phyloP scores from a whole-genome alignment of 441 rosid species.

The Croton laevigatus region DNA sequence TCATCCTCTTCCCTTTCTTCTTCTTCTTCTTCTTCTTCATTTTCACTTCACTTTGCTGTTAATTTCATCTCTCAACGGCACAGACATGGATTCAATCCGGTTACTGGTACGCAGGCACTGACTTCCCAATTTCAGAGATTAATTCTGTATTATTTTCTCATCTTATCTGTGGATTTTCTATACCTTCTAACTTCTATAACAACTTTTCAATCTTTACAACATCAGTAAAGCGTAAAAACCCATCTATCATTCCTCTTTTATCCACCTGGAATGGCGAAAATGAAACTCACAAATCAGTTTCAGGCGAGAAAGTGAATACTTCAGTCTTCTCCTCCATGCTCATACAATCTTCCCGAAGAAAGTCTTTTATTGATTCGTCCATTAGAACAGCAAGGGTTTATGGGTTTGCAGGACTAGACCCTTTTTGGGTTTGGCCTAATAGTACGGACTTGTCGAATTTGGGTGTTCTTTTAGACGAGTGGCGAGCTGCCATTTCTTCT shows the following conservation, averaged over 20 bases:
- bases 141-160: slow-evolving; percentile 33
- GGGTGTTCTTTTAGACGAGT: slow-evolving; percentile 36
- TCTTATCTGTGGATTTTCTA: slow-evolving; percentile 28
- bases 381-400: slow-evolving; percentile 32
- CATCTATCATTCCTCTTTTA: slow-evolving; percentile 31
- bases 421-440: slow-evolving; percentile 32
- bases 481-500: slow-evolving; percentile 35
- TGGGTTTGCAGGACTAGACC: slow-evolving; percentile 43
- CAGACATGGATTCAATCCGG: slow-evolving; percentile 29
- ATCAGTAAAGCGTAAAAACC: slow-evolving; percentile 31
- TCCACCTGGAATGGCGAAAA: slow-evolving; percentile 21
- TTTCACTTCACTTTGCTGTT: neutral
- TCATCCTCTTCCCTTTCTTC: neutral
- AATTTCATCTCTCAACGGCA: slow-evolving; percentile 3
- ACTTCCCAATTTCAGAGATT: slow-evolving; percentile 19
- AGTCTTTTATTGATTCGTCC: slow-evolving; percentile 37
- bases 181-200: neutral
- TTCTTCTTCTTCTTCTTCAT: neutral
- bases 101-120: slow-evolving; percentile 19
- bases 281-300: slow-evolving; percentile 16
- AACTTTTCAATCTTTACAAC: slow-evolving; percentile 20
- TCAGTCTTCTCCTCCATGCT: slow-evolving; percentile 28
- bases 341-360: slow-evolving; percentile 22
- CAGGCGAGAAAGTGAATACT: slow-evolving; percentile 7
- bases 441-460: slow-evolving; percentile 26